These are phyloP conservation scores for Opeltia flavorubescens DNA, from an alignment of 495 filamentous ascomycete species.

Conservation along the genomic window DNA sequence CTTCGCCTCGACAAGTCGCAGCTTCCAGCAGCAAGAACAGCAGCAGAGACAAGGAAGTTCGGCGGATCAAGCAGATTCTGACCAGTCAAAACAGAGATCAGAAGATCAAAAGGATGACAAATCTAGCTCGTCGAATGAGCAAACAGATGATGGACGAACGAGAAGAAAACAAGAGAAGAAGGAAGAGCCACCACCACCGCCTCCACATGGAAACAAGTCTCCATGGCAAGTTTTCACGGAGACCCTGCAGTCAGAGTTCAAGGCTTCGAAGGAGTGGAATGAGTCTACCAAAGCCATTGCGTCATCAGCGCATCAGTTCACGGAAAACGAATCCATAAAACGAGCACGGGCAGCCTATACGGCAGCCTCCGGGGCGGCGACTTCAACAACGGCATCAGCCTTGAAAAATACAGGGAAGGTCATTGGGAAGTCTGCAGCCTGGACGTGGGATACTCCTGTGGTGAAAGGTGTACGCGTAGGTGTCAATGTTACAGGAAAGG, in stretches of 20 bases:
- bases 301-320: constrained; percentile 74
- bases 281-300: constrained; percentile 92
- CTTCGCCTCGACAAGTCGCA: constrained; percentile 29
- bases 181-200: constrained; percentile 60
- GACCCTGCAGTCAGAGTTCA: constrained; percentile 82
- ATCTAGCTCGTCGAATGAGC: constrained; percentile 33
- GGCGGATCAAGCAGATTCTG: background rate
- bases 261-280: constrained; percentile 97
- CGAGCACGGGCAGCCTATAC: constrained; percentile 75
- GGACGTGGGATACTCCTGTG: constrained; percentile 92
- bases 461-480: constrained; percentile 86
- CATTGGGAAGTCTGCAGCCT: constrained; percentile 77
- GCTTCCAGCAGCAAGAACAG: constrained; percentile 27
- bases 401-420: constrained; percentile 73
- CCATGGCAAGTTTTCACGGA: constrained; percentile 98
- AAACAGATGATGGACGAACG: constrained; percentile 24
- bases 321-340: constrained; percentile 85
- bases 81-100: constrained; percentile 12
- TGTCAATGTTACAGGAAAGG: constrained; percentile 69
- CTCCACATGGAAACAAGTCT: constrained; percentile 92
- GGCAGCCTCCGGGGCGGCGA: constrained; percentile 62
- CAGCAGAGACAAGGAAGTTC: constrained; percentile 23
- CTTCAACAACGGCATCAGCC: constrained; percentile 57
- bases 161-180: constrained; percentile 46
- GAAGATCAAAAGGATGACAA: constrained; percentile 33